Evolutionary conservation across 2,329 filamentous ascomycete genomes (phyloP).

Genomic region (Aspergillus sp.): DNA sequence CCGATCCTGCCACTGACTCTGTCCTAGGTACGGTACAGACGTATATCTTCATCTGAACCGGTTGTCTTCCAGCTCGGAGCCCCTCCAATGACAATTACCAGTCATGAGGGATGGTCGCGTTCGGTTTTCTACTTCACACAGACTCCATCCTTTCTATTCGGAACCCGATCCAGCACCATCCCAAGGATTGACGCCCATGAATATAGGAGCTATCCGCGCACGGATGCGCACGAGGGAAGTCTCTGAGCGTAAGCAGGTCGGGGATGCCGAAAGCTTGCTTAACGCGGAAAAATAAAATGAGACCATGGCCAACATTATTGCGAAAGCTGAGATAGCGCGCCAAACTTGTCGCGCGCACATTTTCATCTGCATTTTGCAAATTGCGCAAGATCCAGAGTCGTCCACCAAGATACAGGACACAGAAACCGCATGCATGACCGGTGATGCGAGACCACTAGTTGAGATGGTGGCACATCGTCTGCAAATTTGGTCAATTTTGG

Average conservation of each 20-base stretch:
- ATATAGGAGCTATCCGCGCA: constrained; percentile 63
- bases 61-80: constrained; percentile 91
- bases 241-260: constrained; percentile 84
- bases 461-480: background rate
- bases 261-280: constrained; percentile 78
- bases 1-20: constrained; percentile 13
- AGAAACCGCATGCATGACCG: background rate
- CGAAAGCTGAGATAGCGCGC: background rate
- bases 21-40: constrained; percentile 84
- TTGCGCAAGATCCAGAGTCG: background rate
- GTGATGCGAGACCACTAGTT: background rate
- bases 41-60: constrained; percentile 98
- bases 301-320: background rate
- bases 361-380: background rate
- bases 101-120: constrained; percentile 75
- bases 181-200: constrained; percentile 54
- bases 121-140: constrained; percentile 41
- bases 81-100: constrained; percentile 87
- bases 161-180: constrained; percentile 37
- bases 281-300: constrained; percentile 48
- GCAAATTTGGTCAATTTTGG: background rate
- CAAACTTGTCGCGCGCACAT: background rate
- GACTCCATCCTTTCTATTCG: constrained; percentile 41
- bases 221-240: constrained; percentile 72
- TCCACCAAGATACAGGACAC: background rate